phyloP scores from a whole-genome alignment of 352 stramenopile species.

The Phytophthora aleatoria region DNA sequence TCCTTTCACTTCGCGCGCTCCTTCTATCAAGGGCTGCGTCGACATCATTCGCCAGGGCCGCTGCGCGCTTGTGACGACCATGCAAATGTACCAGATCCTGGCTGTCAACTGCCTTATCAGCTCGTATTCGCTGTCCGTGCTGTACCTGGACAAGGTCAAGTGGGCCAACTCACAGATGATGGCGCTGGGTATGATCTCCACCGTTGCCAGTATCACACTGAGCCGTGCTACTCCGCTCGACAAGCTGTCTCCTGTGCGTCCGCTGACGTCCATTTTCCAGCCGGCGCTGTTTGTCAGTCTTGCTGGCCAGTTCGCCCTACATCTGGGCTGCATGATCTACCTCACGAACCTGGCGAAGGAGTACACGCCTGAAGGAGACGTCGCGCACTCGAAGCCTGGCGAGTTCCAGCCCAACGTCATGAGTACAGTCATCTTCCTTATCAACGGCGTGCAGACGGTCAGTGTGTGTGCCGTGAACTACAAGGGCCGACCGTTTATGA shows the following conservation, averaged over 20 bases:
- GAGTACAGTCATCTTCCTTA: conserved; percentile 98
- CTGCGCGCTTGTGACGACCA: conserved; percentile 99
- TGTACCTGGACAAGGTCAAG: conserved; percentile 99
- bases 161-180: conserved; percentile 98
- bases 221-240: conserved; percentile 93
- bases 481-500: conserved; percentile 98
- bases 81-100: conserved; percentile 99
- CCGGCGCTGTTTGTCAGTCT: conserved; percentile 94
- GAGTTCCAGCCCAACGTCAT: conserved; percentile 98
- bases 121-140: conserved; percentile 97
- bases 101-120: conserved; percentile 98
- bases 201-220: conserved; percentile 83
- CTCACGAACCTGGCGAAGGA: conserved; percentile 91
- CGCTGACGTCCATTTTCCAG: conserved; percentile 96
- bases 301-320: conserved; percentile 94
- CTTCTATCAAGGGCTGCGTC: conserved; percentile 91
- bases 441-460: conserved; percentile 94
- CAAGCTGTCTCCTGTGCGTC: conserved; percentile 92
- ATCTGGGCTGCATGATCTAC: conserved; percentile 94
- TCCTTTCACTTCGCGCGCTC: conserved; percentile 97
- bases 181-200: conserved; percentile 87
- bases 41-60: conserved; percentile 98
- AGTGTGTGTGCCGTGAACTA: conserved; percentile 99
- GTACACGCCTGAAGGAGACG: conserved; percentile 87
- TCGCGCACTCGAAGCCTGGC: conserved; percentile 76